Percentiles rank a stretch among this genome's conserved stretches.
These are phyloP conservation scores for Metschnikowia colocasiae DNA, from an alignment of 805 yeast genomes.

Conservation along the genomic window DNA sequence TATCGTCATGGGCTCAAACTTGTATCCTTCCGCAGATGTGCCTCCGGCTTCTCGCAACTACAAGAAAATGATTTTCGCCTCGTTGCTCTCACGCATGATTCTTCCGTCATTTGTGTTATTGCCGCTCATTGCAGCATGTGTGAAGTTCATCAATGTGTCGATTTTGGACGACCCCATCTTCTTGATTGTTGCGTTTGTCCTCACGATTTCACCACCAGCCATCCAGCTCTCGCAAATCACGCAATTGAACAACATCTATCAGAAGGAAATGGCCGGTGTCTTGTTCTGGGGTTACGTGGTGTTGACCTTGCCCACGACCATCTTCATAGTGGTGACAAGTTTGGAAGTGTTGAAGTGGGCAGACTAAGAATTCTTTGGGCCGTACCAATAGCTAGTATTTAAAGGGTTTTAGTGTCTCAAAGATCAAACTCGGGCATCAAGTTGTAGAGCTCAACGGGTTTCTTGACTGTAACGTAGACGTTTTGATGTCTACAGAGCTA, in stretches of 20 bases:
- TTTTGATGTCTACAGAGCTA: background rate
- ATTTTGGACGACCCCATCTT: constrained; percentile 80
- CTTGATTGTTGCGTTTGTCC: constrained; percentile 67
- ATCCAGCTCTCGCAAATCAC: constrained; percentile 80
- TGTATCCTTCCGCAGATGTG: constrained; percentile 63
- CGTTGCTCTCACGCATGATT: constrained; percentile 74
- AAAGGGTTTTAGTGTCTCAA: background rate
- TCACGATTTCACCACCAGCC: constrained; percentile 80
- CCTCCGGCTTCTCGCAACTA: constrained; percentile 65
- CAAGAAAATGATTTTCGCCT: constrained; percentile 60
- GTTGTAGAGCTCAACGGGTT: background rate
- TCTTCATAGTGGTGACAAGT: constrained; percentile 64
- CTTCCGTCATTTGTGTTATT: constrained; percentile 64
- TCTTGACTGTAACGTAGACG: background rate
- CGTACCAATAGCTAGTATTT: background rate
- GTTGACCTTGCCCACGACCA: constrained; percentile 72
- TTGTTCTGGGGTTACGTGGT: constrained; percentile 80
- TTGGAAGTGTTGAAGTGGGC: constrained; percentile 59
- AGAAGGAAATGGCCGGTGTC: constrained; percentile 79
- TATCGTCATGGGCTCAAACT: constrained; percentile 74
- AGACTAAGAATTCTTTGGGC: background rate
- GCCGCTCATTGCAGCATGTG: constrained; percentile 63
- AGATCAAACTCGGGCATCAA: background rate
- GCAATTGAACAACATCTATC: constrained; percentile 69
- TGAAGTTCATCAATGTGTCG: constrained; percentile 60